phyloP scores from a whole-genome alignment of 768 basidiomycete genomes.

The Phaeotremella skinneri region DNA sequence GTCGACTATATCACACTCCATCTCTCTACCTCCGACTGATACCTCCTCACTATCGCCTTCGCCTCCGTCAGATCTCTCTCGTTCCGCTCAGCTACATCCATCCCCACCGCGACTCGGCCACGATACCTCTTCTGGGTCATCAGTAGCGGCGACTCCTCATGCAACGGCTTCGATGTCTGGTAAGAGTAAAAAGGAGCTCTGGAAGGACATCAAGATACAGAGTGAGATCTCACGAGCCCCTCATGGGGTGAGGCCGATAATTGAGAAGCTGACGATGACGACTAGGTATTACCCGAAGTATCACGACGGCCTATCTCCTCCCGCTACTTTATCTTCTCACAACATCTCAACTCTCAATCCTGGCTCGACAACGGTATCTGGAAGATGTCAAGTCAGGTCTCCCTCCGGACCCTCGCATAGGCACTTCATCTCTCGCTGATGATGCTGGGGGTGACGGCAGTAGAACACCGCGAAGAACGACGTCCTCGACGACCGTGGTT shows the following conservation, averaged over 20 bases:
- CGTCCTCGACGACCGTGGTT: not conserved
- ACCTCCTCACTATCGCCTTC: slow-evolving; percentile 37
- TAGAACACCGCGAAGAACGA: not conserved
- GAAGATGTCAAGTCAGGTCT: slow-evolving; percentile 70
- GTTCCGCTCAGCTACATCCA: slow-evolving; percentile 24
- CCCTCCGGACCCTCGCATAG: not conserved
- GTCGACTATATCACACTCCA: slow-evolving; percentile 37
- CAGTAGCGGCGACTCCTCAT: not conserved
- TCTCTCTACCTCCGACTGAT: slow-evolving; percentile 44
- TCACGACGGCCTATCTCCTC: slow-evolving; percentile 81
- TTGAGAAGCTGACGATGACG: too few species aligned
- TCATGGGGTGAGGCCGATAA: too few species aligned
- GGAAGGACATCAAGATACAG: slow-evolving; percentile 89
- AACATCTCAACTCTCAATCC: slow-evolving; percentile 75
- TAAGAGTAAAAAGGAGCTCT: slow-evolving; percentile 57
- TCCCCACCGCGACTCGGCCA: slow-evolving; percentile 16
- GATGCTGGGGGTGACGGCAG: not conserved
- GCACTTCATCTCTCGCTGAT: slow-evolving; percentile 1
- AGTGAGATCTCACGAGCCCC: slow-evolving; percentile 55
- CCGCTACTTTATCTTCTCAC: slow-evolving; percentile 84
- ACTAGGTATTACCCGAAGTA: slow-evolving; percentile 79
- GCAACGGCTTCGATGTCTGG: not conserved
- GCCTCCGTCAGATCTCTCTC: slow-evolving; percentile 33
- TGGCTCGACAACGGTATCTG: slow-evolving; percentile 64
- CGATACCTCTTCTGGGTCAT: not conserved